Base-by-base conservation (phyloP, 768 basidiomycete species). In the Hericium alpestre region DNA sequence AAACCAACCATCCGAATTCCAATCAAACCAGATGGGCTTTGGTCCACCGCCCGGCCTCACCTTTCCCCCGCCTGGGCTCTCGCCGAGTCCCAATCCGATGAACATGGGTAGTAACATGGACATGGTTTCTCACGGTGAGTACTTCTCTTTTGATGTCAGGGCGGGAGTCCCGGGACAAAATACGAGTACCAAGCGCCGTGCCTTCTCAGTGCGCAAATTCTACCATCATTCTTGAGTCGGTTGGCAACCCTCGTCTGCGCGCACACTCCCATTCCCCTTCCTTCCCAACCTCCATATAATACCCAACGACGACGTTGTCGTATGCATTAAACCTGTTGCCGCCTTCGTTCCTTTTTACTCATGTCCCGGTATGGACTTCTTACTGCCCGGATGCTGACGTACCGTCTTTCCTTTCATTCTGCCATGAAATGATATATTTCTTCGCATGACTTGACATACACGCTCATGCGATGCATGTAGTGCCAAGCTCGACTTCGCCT, bases 41-140 rank as follows among this genome's bases (percentile, higher is more conserved):
- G 82, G 83, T 11, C 82, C 86, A 32, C 88, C 86, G 15, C 87
- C 89, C 3, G 87, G 87, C 27, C 70, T 90, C 46, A 67, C 77
- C 20, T 80, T 53, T 49, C 52, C 68, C 61, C 66, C 73, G 22
- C 75, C 72, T 4, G 70, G 70, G 49, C 60, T 64, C 11, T 56
- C 67, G 55, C 46, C 66, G 38, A 65, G 66, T 68, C 63, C 74
- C 15, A 51, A 23, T 23, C 54, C 41, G 32, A 41, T 22, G 67
- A 10, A 73, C 68, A 63, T 71, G 65, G 59, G 61, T 55, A 65
- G 53, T 47, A 63, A 56, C 62, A 62, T 52, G 65, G 59, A 38
- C 54, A 63, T 55, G 53, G 62, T 52, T 52, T 63, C 51, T 56
- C 59, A 61, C 58, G 51, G 61, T 59, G 56, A 58, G 53, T 47